These are phyloP conservation scores for Viola pubescens DNA, from an alignment of 441 rosid species.

Conservation along the genomic window DNA sequence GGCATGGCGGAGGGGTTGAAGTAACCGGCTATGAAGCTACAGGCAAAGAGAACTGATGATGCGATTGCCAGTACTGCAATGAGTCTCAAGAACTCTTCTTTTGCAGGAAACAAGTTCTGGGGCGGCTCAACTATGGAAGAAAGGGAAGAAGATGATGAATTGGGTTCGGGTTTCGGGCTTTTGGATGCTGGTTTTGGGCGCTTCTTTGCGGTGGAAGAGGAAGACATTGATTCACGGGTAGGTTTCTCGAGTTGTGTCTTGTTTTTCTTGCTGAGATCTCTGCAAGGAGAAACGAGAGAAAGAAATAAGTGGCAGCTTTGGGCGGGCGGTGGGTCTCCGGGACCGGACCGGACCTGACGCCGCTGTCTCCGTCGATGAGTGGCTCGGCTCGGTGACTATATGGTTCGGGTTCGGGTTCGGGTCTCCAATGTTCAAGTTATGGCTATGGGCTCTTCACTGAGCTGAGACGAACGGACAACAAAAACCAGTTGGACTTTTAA, in stretches of 20 bases:
- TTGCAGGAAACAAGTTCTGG: constrained; percentile 51
- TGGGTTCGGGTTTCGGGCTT: constrained; percentile 6
- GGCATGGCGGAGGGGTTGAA: constrained; percentile 35
- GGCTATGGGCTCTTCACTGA: too few relatives aligned
- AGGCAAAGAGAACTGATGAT: constrained; percentile 47
- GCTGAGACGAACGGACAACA: too few relatives aligned
- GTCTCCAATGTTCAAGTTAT: too few relatives aligned
- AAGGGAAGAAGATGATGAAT: constrained; percentile 25
- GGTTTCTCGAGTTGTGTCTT: background rate
- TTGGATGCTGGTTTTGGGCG: constrained; percentile 35
- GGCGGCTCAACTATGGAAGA: constrained; percentile 52
- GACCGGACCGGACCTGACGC: too few relatives aligned
- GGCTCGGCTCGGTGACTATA: too few relatives aligned
- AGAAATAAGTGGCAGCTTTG: background rate
- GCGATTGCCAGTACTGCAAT: constrained; percentile 51
- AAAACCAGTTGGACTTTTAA: too few relatives aligned
- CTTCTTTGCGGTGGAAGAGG: constrained; percentile 27
- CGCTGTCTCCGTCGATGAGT: too few relatives aligned
- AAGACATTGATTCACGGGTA: constrained; percentile 24
- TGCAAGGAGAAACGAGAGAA: background rate
- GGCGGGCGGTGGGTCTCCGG: background rate
- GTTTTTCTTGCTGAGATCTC: background rate
- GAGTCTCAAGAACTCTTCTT: constrained; percentile 45
- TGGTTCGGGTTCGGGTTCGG: too few relatives aligned
- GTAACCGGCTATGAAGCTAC: constrained; percentile 35